Base-by-base conservation (phyloP, 2,329 filamentous ascomycete genomes). In the Fusarium miscanthi region DNA sequence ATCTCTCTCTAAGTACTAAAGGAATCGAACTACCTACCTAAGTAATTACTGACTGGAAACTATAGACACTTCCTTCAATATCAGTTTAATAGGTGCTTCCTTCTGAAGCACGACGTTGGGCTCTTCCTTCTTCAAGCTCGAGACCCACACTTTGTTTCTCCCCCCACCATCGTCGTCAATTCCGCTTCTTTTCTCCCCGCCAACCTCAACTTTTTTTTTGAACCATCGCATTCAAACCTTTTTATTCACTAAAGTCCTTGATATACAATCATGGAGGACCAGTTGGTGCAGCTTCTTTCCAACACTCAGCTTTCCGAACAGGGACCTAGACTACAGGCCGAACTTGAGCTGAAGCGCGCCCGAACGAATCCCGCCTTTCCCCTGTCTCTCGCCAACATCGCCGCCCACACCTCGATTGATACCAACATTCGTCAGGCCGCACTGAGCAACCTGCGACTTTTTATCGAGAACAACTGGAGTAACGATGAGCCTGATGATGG, bases 401-500 rank as follows among this genome's bases (percentile, higher is more conserved):
- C 93, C 72, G 89, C 90, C 49, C 92, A 97, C 82, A 85, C 88
- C 45, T 91, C 91, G 60, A 88, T 97, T 70, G 88, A 92, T 33
- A 86, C 92, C 65, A 87, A 91, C 63, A 90, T 96, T 72, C 92
- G 96, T 66, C 95, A 98, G 84, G 89, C 94, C 41, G 93, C 96
- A 37, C 86, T 98, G 69, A 89, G 93, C 56, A 88, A 90, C 64
- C 88, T 98, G 72, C 93, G 95, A 79, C 90, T 90, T 63, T 97
- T 97, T 81, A 92, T 98, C 71, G 88, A 94, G 81, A 88, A 88
- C 60, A 93, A 94, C 81, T 99, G 96, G 96, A 93, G 91, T 64
- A 87, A 90, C 27, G 89, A 91, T 58, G 90, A 92, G 74, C 91
- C 93, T 70, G 92, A 94, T 66, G 90, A 90, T 59, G 83, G 84